A percentile compares a stretch with the other conserved stretches of the same genome.
Conservation (phyloP, 306 rosid species). For the Quercus rubra region DNA sequence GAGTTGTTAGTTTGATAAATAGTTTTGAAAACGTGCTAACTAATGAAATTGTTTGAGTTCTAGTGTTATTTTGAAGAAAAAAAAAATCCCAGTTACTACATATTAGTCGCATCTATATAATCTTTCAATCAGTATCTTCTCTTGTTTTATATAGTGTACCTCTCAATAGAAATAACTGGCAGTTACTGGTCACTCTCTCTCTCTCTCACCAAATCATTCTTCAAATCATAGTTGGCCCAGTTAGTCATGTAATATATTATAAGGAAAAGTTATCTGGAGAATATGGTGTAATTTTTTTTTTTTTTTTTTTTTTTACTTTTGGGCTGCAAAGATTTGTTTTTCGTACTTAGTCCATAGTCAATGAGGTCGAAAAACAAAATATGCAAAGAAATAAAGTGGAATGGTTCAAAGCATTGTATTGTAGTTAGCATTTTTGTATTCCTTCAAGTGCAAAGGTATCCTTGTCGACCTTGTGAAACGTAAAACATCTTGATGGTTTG, state of each 20-base stretch:
- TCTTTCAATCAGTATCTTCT: neutral
- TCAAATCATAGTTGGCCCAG: no score
- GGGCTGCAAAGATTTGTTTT: no score
- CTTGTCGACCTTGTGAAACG: no score
- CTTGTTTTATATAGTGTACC: neutral
- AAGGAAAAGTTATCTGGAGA: no score
- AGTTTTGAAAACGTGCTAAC: no score
- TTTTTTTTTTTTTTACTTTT: no score
- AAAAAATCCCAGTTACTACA: neutral
- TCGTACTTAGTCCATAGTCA: no score
- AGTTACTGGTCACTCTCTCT: neutral
- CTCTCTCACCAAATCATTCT: neutral
- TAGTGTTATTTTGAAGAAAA: no score
- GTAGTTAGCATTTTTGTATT: neutral
- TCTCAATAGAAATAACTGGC: neutral
- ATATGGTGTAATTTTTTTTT: no score
- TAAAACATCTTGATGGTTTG: neutral
- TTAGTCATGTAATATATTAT: no score
- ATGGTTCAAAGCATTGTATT: neutral
- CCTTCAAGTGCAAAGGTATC: neutral
- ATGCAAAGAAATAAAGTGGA: neutral
- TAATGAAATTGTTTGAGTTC: no score
- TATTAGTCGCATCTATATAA: neutral
- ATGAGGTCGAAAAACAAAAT: neutral
- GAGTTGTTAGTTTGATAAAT: no score